Base-by-base conservation (phyloP, 2,329 filamentous ascomycete genomes). In the Cordyceps javanica region DNA sequence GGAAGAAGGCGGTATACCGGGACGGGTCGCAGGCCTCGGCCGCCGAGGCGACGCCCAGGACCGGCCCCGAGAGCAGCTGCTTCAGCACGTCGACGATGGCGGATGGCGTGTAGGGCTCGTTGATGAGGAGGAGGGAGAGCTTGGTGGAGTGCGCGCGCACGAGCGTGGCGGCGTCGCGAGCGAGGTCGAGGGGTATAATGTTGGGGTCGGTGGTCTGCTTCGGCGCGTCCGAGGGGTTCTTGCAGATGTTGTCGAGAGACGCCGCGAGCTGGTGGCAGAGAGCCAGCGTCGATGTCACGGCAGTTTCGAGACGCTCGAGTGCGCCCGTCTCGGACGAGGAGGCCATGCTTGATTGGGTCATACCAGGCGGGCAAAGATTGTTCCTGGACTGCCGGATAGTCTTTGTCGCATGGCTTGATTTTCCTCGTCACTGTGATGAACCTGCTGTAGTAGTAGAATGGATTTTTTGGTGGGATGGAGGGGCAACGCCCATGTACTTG, bases 131-230 rank as follows among this genome's bases (percentile, higher is more conserved):
- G 1, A 97, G 85, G 0, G 90, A 93, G 26, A 97, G 79, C 62
- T 96, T 96, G 6, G 91, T 96, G 2, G 87, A 83, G 68, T 97
- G 91, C 0, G 91, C 90, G 68, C 84, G 86, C 59, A 96, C 83
- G 5, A 95, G 78, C 26, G 80, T 82, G 0, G 90, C 82, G 0
- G 89, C 82, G 65, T 92, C 87, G 64, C 82, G 81, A 34, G 92
- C 83, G 59, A 93, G 79, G 14, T 83, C 74, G 25, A 96, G 80
- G 10, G 85, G 78, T 62, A 88, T 72, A 67, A 83, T 62, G n/a
- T 69, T 60, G 14, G 67, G 23, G 48, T 54, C 21, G 45, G 44
- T 19, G 38, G 39, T 55, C 26, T 60, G 36, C 60, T 49, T 28
- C 16, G 60, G 30, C 3, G 62, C 19, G 14, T 60, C 16, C 19